Percentiles rank a stretch among this genome's conserved stretches.
Conservation (phyloP, 257 asterid genomes). For the Gentiana macrophylla region DNA sequence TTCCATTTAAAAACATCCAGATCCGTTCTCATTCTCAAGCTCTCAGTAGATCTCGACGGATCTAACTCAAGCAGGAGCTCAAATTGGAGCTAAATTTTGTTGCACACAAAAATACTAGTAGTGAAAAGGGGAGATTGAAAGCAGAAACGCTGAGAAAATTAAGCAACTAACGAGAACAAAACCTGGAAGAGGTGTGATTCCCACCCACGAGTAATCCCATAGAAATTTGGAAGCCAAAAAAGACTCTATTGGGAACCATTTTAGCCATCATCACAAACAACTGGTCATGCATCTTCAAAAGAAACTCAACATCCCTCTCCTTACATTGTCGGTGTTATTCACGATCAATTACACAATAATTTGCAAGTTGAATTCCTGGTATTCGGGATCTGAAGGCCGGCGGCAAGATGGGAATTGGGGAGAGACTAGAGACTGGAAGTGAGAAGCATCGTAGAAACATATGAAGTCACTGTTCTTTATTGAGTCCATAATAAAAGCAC, state of each 20-base stretch:
- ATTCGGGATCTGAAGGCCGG: constrained; percentile 12
- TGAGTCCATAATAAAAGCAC: too few species aligned
- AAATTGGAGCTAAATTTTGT: constrained; percentile 3
- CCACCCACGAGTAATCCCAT: constrained; percentile 90
- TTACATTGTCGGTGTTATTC: constrained; percentile 5
- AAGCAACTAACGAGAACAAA: constrained; percentile 69
- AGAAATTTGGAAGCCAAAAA: constrained; percentile 57
- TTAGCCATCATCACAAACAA: constrained; percentile 35
- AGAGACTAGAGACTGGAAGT: not conserved
- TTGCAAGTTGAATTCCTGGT: not conserved
- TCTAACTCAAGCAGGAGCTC: constrained; percentile 13
- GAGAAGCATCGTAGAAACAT: not conserved
- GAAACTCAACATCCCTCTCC: constrained; percentile 8
- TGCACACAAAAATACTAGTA: constrained; percentile 11
- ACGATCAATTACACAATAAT: not conserved
- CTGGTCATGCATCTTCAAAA: constrained; percentile 18
- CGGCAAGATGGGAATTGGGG: not conserved
- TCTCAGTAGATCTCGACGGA: constrained; percentile 16
- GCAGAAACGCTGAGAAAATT: constrained; percentile 5
- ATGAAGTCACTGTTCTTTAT: too few species aligned
- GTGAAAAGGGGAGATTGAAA: constrained; percentile 14
- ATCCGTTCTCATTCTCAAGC: constrained; percentile 23
- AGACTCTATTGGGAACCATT: constrained; percentile 45
- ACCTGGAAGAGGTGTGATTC: constrained; percentile 95
- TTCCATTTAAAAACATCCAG: constrained; percentile 42